Percentiles rank a stretch among this genome's conserved stretches.
phyloP scores from a whole-genome alignment of 148 eudicot species.

The Polygonum aviculare region DNA sequence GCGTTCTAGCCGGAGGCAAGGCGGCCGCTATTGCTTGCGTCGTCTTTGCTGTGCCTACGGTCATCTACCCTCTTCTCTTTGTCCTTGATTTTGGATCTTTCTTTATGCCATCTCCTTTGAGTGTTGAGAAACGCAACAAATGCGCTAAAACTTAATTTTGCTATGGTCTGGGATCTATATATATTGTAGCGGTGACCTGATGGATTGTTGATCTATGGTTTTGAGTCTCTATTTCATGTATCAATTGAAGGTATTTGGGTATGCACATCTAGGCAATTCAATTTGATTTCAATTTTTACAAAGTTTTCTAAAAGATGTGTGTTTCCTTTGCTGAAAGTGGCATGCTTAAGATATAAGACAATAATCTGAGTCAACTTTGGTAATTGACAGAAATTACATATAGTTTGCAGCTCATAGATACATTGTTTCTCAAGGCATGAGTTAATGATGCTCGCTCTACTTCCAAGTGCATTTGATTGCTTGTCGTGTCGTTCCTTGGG shows the following conservation, averaged over 20 bases:
- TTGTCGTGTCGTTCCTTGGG: too few relatives aligned
- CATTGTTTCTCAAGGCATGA: neutral
- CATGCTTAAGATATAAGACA: too few relatives aligned
- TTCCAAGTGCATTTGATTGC: too few relatives aligned
- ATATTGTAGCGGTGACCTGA: neutral
- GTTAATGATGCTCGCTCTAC: too few relatives aligned
- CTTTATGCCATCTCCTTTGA: neutral
- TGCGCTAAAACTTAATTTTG: neutral
- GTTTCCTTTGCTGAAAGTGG: neutral
- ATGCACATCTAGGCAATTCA: neutral
- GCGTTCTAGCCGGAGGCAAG: constrained; percentile 62
- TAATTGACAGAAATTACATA: neutral
- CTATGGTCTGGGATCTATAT: neutral
- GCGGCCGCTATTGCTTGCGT: constrained; percentile 61
- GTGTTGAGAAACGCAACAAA: neutral
- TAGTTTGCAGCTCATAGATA: neutral
- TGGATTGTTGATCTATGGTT: neutral
- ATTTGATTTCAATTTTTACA: neutral
- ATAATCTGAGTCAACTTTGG: neutral
- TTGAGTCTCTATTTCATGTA: neutral
- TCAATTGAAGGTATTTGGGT: neutral
- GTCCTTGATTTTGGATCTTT: neutral
- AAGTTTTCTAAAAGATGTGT: neutral
- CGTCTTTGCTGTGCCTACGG: constrained; percentile 57
- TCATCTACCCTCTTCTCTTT: constrained; percentile 12